Percentiles rank a stretch among this genome's conserved stretches.
Evolutionary conservation across 495 filamentous ascomycete genomes (phyloP).

Genomic region (Neurospora pannonica): DNA sequence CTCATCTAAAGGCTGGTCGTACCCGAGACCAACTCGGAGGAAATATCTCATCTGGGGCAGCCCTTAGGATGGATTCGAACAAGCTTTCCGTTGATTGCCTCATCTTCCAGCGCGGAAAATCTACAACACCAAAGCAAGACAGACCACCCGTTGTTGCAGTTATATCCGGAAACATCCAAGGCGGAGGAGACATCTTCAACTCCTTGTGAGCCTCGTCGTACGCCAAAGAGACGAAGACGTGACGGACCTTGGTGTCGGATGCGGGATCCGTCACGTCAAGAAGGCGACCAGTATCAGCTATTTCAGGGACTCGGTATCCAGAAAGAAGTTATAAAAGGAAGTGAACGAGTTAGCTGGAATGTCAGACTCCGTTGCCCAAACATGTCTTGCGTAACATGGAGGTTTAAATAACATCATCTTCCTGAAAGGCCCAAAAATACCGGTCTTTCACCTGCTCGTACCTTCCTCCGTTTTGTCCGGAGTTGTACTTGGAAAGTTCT

Average conservation of each 20-base stretch:
- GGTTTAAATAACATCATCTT: background rate
- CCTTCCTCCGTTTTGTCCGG: background rate
- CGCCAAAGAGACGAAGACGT: background rate
- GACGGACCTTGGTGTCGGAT: background rate
- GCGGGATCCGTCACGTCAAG: background rate
- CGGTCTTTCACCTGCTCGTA: background rate
- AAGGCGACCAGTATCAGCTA: background rate
- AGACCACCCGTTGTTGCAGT: background rate
- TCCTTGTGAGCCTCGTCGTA: background rate
- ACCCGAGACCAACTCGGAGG: background rate
- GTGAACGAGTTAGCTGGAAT: background rate
- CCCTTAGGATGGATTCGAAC: background rate
- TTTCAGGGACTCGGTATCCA: background rate
- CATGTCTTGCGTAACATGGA: background rate
- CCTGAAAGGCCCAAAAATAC: background rate
- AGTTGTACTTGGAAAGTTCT: background rate
- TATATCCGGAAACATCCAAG: background rate
- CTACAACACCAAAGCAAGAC: background rate
- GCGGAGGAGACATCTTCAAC: background rate
- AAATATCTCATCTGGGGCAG: background rate
- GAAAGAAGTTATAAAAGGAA: background rate
- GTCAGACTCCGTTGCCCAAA: background rate
- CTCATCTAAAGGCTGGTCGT: background rate
- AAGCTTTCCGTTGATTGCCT: background rate
- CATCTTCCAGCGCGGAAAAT: background rate